Evolutionary conservation across 257 asterid genomes (phyloP), one percentile per base, ranked within the genome.

Genomic region (Solanum lignicaule): DNA sequence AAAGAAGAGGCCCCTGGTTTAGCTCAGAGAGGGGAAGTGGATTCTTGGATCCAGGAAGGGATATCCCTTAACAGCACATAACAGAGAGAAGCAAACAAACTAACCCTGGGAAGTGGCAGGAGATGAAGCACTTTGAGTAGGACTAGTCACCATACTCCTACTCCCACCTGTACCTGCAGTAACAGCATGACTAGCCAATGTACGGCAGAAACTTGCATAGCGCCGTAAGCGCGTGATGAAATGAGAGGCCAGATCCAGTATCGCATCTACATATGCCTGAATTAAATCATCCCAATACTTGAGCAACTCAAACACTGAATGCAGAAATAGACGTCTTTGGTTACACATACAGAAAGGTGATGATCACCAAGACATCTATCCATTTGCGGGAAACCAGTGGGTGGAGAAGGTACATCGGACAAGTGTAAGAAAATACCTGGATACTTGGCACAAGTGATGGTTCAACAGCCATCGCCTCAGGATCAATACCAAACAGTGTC

Each of bases 161-260:
- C 93, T 95, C 83, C 99, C 99, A 89, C 98, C 98, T 76, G 99
- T 92, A 88, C 99, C 98, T 9, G 99, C 94, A 35, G 94, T 91
- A 89, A 96, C 98, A 88, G 99, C 99, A 87, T 96, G 99, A 90
- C 97, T 97, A 62, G 98, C 99, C 89, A 97, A 92, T 43, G 99
- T 97, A 71, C 99, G 99, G 88, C 99, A 97, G 92, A 97, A 97
- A 92, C 99, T 97, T 89, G 99, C 99, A 88, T 97, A 97, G 87
- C 99, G 98, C n/a, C 99, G 93, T 90, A 97, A 88, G 48, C 99
- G 96, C 12, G 99, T 97, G 91, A 97, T 96, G 89, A 97, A 97
- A 92, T 97, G 99, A 79, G 99, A 97, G 32, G 99, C 99, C 69
- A 97, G 92, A 94, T 97, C 99, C 75, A 97, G 99, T 76, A 97